These are phyloP conservation scores for Vanrija sp. DNA, from an alignment of 1,284 basidiomycete genomes.

Conservation along the genomic window DNA sequence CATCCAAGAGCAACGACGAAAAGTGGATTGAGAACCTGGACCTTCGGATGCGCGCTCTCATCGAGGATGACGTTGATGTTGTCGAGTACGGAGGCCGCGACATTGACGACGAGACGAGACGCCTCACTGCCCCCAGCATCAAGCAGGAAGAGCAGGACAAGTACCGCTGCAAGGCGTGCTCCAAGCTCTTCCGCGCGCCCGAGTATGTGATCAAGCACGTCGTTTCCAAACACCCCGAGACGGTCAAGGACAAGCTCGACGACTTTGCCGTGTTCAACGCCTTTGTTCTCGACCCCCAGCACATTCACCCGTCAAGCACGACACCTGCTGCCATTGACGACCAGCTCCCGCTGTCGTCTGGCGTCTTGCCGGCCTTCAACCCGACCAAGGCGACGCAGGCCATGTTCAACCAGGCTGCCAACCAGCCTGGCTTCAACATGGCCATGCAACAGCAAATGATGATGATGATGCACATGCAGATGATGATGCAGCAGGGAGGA, in stretches of 20 bases:
- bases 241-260: slow-evolving; percentile 54
- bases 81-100: slow-evolving; percentile 81
- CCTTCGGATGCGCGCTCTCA: slow-evolving; percentile 32
- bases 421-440: slow-evolving; percentile 27
- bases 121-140: slow-evolving; percentile 69
- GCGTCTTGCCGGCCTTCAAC: slow-evolving; percentile 25
- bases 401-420: slow-evolving; percentile 17
- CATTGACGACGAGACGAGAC: slow-evolving; percentile 78
- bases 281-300: slow-evolving; percentile 87
- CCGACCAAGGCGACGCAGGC: slow-evolving; percentile 16
- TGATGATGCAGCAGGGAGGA: slow-evolving; percentile 38
- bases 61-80: slow-evolving; percentile 67
- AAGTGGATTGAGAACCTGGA: slow-evolving; percentile 80
- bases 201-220: slow-evolving; percentile 95
- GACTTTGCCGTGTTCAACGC: slow-evolving; percentile 79
- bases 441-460: slow-evolving; percentile 49
- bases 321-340: slow-evolving; percentile 47
- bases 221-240: slow-evolving; percentile 78
- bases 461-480: slow-evolving; percentile 50
- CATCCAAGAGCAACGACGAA: slow-evolving; percentile 59
- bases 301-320: slow-evolving; percentile 64
- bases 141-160: slow-evolving; percentile 94
- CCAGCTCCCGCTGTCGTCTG: slow-evolving; percentile 23
- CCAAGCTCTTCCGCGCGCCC: slow-evolving; percentile 91
- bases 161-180: slow-evolving; percentile 89